Percentiles rank a stretch among this genome's conserved stretches.
Evolutionary conservation across 139 green algal species (phyloP).

Genomic region (Astrephomene gubernaculifera): DNA sequence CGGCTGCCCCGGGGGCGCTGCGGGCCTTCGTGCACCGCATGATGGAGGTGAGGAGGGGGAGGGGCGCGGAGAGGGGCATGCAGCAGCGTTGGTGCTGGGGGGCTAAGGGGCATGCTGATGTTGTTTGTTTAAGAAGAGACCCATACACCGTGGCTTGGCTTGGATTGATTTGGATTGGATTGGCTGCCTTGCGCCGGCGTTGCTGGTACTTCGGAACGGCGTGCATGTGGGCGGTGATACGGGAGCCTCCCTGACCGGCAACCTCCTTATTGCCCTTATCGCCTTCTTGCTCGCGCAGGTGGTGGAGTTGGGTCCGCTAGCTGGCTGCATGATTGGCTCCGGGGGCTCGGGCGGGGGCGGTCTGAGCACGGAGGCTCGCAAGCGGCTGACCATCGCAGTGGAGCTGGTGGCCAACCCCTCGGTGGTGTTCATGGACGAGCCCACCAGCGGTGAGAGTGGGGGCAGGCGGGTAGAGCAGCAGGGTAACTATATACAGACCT

Average conservation of each 20-base stretch:
- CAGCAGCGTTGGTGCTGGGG: too few species aligned
- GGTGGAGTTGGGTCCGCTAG: conserved; percentile 75
- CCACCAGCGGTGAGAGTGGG: conserved; percentile 45
- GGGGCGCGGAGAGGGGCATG: too few species aligned
- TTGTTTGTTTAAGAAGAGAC: too few species aligned
- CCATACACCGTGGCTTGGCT: not conserved
- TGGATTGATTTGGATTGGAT: too few species aligned
- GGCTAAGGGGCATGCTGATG: too few species aligned
- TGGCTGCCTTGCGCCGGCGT: not conserved
- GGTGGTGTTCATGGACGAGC: conserved; percentile 65
- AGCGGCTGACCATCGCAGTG: conserved; percentile 91
- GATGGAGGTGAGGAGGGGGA: too few species aligned
- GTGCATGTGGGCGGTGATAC: too few species aligned
- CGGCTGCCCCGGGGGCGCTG: not conserved
- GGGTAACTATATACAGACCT: too few species aligned
- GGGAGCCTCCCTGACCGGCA: not conserved
- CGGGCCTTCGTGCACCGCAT: conserved; percentile 71
- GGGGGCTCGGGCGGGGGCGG: conserved; percentile 58
- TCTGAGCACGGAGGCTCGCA: conserved; percentile 87
- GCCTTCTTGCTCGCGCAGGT: conserved; percentile 32
- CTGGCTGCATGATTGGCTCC: conserved; percentile 55
- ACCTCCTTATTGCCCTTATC: not conserved
- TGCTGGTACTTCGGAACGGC: not conserved
- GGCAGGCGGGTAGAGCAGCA: not conserved
- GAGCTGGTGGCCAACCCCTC: conserved; percentile 87